Conservation (phyloP, 2,329 filamentous ascomycete genomes). For the Emericellopsis atlantica region DNA sequence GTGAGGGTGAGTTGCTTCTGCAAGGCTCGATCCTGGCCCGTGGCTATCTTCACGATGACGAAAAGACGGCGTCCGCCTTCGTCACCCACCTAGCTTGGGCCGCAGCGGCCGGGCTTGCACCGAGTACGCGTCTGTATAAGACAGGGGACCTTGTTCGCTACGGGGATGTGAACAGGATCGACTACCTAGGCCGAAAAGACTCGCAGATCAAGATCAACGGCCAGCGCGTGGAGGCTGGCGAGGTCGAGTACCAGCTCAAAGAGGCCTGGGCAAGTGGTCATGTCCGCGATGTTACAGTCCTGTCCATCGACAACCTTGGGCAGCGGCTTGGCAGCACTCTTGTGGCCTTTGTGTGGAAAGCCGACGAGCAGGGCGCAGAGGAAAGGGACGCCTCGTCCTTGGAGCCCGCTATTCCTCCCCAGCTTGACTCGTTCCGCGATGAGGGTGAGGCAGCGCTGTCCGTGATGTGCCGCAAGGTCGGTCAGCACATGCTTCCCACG, state of each 20-base stretch:
- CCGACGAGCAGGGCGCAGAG: background rate
- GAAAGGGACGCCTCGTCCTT: conserved; percentile 1
- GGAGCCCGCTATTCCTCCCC: conserved; percentile 2
- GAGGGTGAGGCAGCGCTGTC: background rate
- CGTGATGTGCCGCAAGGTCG: background rate
- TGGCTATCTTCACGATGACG: conserved; percentile 6
- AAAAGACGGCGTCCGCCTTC: conserved; percentile 5
- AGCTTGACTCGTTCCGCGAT: background rate
- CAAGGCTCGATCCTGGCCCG: background rate
- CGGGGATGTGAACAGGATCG: conserved; percentile 6
- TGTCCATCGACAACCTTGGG: background rate
- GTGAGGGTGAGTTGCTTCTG: too few relatives aligned
- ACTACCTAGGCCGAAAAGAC: conserved; percentile 14
- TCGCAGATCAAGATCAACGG: conserved; percentile 35
- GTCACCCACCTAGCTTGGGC: conserved; percentile 1
- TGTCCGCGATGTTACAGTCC: background rate
- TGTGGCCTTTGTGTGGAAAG: background rate
- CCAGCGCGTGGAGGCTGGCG: conserved; percentile 7
- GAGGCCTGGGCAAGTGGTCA: background rate
- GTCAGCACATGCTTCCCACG: conserved; percentile 4
- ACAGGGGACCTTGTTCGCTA: conserved; percentile 7
- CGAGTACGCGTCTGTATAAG: conserved; percentile 1
- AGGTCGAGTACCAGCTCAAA: conserved; percentile 5
- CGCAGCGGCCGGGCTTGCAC: background rate
- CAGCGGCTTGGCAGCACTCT: background rate